These are phyloP conservation scores for Talaromyces pinophilus DNA, from an alignment of 2,329 filamentous ascomycete species.

Conservation along the genomic window DNA sequence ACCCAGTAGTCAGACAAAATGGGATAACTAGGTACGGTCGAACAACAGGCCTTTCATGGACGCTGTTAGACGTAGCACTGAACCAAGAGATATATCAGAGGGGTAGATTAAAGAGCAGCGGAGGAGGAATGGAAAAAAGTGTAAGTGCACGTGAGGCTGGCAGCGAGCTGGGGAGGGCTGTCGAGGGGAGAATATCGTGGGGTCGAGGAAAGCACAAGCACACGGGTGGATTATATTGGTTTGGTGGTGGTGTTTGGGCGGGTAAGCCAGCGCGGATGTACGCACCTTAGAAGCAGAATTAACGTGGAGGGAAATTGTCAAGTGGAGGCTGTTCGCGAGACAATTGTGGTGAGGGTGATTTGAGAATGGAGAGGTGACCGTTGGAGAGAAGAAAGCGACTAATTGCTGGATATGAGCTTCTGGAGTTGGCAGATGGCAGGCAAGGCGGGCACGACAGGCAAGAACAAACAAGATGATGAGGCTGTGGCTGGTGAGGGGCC, in stretches of 20 bases:
- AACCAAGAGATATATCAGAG: constrained; percentile 25
- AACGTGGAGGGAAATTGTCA: neutral
- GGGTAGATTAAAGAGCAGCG: neutral
- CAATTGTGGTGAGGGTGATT: neutral
- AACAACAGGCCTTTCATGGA: constrained; percentile 27
- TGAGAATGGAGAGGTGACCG: neutral
- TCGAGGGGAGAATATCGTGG: constrained; percentile 33
- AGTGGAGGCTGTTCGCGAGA: neutral
- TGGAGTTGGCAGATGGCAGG: constrained; percentile 13
- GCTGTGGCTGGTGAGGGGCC: constrained; percentile 34
- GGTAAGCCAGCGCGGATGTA: constrained; percentile 5
- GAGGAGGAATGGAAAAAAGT: constrained; percentile 7
- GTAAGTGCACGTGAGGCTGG: constrained; percentile 32
- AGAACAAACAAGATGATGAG: constrained; percentile 2
- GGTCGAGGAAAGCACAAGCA: constrained; percentile 19
- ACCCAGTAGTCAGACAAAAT: constrained; percentile 33
- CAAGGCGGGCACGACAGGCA: constrained; percentile 14
- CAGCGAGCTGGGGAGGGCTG: constrained; percentile 33
- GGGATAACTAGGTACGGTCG: constrained; percentile 26
- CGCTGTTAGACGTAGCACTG: constrained; percentile 23
- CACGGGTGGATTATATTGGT: constrained; percentile 16
- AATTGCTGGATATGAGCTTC: constrained; percentile 20
- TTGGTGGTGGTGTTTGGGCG: constrained; percentile 20
- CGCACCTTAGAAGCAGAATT: neutral
- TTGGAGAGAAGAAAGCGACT: constrained; percentile 8